Evolutionary conservation across 306 rosid genomes (phyloP), one percentile per base, ranked within the genome.

Genomic region (Lablab purpureus): DNA sequence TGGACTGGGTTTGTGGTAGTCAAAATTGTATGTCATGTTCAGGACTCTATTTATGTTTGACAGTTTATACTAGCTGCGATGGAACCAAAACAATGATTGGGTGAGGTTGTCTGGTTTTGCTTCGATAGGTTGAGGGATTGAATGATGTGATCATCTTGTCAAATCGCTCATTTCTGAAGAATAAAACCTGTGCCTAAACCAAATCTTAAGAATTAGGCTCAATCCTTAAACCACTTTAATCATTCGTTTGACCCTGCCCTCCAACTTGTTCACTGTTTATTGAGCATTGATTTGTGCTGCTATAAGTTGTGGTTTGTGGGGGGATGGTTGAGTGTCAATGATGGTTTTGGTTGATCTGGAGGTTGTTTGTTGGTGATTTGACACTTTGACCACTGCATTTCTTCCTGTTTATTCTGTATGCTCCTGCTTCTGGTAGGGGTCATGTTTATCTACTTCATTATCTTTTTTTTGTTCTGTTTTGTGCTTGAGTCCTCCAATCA

Each of bases 261-360:
- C 43, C 43, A 37, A 37, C 43, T 37, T 37, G 5, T 37, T 37
- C 11, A 0, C 43, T 37, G 43, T 10, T 37, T 37, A 7, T 7
- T 37, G 43, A 37, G 43, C 43, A 37, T 8, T 37, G 43, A 37
- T 37, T 37, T 41, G 47, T 47, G 72, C n/a, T 62, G 80, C 71
- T 19, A 28, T 18, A 25, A 62, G 62, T 10, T 46, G 45, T 28
- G 17, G 21, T n/a, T 14, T 28, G 19, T 25, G 11, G 34, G 66
- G 66, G 0, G 36, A 13, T 25, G 66, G 36, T 59, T 59, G 19
- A 59, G 66, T 40, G 40, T 27, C 10, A 7, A 11, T 59, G 19
- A 19, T 27, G 66, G 40, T 59, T 7, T 19, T 0, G 17, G n/a
- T 56, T 56, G 34, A 56, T 15, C 6, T 1, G 34, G 34, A 23